Evolutionary conservation across 2,329 filamentous ascomycete species (phyloP).

Genomic region (Microcyclospora pomicola): DNA sequence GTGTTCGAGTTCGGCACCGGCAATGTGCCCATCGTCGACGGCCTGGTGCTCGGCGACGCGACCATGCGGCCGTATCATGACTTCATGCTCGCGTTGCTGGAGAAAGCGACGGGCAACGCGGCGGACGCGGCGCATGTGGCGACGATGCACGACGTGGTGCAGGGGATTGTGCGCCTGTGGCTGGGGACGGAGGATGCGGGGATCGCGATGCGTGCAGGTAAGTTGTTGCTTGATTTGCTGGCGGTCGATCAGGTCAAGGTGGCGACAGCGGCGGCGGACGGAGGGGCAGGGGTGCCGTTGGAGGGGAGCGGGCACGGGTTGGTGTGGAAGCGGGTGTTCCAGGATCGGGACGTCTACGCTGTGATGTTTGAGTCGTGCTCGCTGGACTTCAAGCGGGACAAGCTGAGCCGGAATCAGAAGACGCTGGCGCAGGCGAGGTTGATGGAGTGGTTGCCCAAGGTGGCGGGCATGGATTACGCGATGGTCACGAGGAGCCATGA

Average conservation of each 20-base stretch:
- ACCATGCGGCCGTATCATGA: constrained; percentile 37
- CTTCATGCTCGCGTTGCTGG: constrained; percentile 41
- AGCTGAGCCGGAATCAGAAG: constrained; percentile 37
- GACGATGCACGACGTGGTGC: constrained; percentile 40
- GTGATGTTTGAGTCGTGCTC: constrained; percentile 41
- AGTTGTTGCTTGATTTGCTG: constrained; percentile 40
- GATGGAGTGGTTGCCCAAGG: constrained; percentile 42
- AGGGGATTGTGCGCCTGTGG: constrained; percentile 44
- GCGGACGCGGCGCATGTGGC: constrained; percentile 46
- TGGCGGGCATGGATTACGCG: constrained; percentile 42
- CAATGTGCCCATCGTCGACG: constrained; percentile 36
- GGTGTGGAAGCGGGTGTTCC: constrained; percentile 49
- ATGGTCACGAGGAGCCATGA: constrained; percentile 38
- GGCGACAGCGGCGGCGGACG: constrained; percentile 6
- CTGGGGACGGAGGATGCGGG: constrained; percentile 42
- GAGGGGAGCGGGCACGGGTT: constrained; percentile 33
- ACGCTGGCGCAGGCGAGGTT: constrained; percentile 48
- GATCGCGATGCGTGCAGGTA: constrained; percentile 40
- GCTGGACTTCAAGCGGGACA: constrained; percentile 8
- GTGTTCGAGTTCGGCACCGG: constrained; percentile 5
- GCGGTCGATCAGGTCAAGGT: constrained; percentile 31
- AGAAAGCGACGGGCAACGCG: constrained; percentile 38
- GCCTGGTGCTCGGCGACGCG: constrained; percentile 34
- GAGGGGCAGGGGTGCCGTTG: constrained; percentile 2
- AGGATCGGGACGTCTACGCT: constrained; percentile 44